A percentile compares a stretch with the other conserved stretches of the same genome.
Conservation (phyloP, 441 rosid species). For the Gossypium davidsonii region DNA sequence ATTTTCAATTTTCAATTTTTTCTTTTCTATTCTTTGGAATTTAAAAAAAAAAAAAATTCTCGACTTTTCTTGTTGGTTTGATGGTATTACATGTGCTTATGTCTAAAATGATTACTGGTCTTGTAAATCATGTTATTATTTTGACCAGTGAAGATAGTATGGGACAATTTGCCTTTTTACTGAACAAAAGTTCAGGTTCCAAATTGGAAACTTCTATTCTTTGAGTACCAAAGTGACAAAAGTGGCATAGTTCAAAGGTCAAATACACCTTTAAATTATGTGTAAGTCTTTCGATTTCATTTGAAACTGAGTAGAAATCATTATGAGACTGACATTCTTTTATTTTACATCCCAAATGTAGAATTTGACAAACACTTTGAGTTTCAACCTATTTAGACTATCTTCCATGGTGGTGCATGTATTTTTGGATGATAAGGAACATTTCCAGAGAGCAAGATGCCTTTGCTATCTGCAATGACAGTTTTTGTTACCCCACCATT, state of each 20-base stretch:
- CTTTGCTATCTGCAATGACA: not conserved
- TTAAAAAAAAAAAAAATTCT: no score
- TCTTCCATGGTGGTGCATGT: not conserved
- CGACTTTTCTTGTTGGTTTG: no score
- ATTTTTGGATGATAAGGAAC: not conserved
- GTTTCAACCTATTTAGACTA: not conserved
- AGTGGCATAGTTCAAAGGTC: not conserved
- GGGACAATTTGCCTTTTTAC: not conserved
- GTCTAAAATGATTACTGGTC: not conserved
- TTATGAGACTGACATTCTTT: not conserved
- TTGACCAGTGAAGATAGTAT: not conserved
- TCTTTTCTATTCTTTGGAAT: no score
- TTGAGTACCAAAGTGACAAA: not conserved
- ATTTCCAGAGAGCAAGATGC: not conserved
- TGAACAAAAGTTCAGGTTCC: not conserved
- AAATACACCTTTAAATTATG: not conserved
- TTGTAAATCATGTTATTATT: not conserved
- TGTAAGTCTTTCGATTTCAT: not conserved
- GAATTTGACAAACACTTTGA: not conserved
- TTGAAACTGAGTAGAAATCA: not conserved
- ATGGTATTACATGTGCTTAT: not conserved
- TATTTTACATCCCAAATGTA: not conserved
- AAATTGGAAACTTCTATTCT: not conserved
- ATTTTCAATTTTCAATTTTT: no score
- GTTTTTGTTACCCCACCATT: not conserved